Conservation (phyloP, 73 alveolate species). For the Symbiodinium pilosum region DNA sequence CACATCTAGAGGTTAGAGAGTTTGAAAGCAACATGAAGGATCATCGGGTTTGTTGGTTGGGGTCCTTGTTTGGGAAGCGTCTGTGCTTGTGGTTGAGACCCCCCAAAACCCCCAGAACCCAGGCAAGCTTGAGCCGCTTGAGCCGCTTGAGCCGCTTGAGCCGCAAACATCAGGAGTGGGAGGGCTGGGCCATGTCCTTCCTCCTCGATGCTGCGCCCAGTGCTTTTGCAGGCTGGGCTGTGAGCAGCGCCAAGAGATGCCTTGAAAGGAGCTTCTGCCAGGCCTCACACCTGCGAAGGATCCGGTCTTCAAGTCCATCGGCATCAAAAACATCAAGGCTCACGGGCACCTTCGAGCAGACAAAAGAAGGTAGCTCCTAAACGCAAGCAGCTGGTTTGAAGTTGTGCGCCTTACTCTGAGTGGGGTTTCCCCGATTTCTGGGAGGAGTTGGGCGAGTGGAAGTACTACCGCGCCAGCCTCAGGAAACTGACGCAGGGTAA, state of each 20-base stretch:
- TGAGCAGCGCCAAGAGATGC: too few relatives aligned
- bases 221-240: conserved; percentile 64
- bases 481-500: neutral
- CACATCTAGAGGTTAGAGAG: too few relatives aligned
- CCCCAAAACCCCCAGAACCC: neutral
- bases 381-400: too few relatives aligned
- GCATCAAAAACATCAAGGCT: conserved; percentile 60
- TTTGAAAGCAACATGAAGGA: too few relatives aligned
- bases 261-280: neutral
- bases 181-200: conserved; percentile 94
- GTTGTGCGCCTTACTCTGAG: too few relatives aligned
- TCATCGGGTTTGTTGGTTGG: too few relatives aligned
- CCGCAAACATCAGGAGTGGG: conserved; percentile 63
- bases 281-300: conserved; percentile 81
- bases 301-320: conserved; percentile 68
- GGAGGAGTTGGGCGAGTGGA: conserved; percentile 67
- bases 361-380: too few relatives aligned
- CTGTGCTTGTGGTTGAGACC: neutral
- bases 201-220: conserved; percentile 58
- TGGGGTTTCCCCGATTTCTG: neutral
- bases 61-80: neutral
- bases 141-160: neutral
- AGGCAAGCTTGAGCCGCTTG: neutral
- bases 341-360: too few relatives aligned
- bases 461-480: conserved; percentile 33